Base-by-base conservation (phyloP, 805 yeast genomes). In the Schwanniomyces pseudopolymorphus region DNA sequence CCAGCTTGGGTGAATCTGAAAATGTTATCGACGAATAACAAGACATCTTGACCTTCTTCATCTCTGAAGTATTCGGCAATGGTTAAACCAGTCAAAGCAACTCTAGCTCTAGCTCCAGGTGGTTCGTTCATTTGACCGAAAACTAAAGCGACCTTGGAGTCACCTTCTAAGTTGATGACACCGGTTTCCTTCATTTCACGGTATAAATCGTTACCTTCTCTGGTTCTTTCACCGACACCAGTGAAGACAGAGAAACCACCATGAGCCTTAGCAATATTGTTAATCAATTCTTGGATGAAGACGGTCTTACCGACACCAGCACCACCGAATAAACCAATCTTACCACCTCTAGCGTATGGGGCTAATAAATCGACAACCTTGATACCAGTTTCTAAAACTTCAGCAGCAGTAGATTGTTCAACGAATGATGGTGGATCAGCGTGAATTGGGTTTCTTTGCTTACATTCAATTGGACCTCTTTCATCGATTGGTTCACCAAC, bases 231-330 rank as follows among this genome's bases (percentile, higher is more conserved):
- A 85, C 99, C 99, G 78, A 92, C 99, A 90, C 99, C 99, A 68
- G 97, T 87, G 87, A 92, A 92, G 62, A 92, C 98, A 49, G 98
- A 92, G 96, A 92, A 92, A 87, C 98, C 98, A 89, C 98, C 99
- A 78, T 92, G 98, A 69, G 99, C 98, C 84, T 92, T 94, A 74
- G 99, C 99, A 71, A 92, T 94, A 85, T 92, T 92, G 91, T 94
- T 92, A 78, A 92, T 92, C 81, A 92, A 85, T 82, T 92, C 99
- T 84, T 92, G 99, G 80, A 92, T 92, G 81, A 92, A 92, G 57
- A 92, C 99, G 77, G 99, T 92, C 80, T 92, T 92, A 81, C 99
- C 99, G 88, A 92, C 99, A 92, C 99, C 99, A 77, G 99, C 99
- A 92, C 99, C 99, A 83, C 99, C 99, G 87, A 92, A 92, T 72